phyloP scores from a whole-genome alignment of 108 stramenopile genomes.

The Cyclotella baltica region DNA sequence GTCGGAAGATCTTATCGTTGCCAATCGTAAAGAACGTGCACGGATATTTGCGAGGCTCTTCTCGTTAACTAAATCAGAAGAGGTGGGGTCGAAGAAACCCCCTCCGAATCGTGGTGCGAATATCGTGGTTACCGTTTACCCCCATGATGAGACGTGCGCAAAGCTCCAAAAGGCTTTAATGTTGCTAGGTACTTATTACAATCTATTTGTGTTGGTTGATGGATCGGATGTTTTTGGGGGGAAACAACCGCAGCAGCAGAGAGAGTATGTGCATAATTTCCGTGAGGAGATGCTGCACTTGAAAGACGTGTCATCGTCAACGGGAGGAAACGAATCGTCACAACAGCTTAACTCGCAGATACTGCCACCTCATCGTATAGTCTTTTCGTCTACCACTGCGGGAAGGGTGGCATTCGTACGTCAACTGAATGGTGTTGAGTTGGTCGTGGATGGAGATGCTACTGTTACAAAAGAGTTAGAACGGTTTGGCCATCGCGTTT shows the following conservation, averaged over 20 bases:
- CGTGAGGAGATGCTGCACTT: constrained; percentile 33
- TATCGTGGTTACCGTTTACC: constrained; percentile 32
- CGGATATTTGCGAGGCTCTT: constrained; percentile 44
- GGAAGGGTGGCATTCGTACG: constrained; percentile 45
- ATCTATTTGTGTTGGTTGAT: constrained; percentile 46
- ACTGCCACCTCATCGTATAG: constrained; percentile 44
- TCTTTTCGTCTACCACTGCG: constrained; percentile 14
- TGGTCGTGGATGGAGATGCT: constrained; percentile 34
- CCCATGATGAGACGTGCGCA: constrained; percentile 9
- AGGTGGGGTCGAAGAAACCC: neutral
- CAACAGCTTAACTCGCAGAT: constrained; percentile 21
- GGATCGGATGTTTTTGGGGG: neutral
- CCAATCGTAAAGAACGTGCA: constrained; percentile 42
- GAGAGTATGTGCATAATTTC: constrained; percentile 10
- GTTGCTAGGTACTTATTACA: constrained; percentile 49
- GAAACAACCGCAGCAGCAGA: neutral
- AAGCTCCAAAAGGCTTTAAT: constrained; percentile 40
- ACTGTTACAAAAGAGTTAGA: constrained; percentile 33
- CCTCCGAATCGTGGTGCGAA: constrained; percentile 51
- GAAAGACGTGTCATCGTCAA: neutral
- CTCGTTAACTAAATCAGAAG: neutral
- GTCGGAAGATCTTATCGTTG: constrained; percentile 8
- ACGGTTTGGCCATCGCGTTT: constrained; percentile 48
- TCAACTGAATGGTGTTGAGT: constrained; percentile 32
- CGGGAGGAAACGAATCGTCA: neutral